Evolutionary conservation across 176 grass and related monocot genomes (phyloP).

Genomic region (Bromus sterilis): DNA sequence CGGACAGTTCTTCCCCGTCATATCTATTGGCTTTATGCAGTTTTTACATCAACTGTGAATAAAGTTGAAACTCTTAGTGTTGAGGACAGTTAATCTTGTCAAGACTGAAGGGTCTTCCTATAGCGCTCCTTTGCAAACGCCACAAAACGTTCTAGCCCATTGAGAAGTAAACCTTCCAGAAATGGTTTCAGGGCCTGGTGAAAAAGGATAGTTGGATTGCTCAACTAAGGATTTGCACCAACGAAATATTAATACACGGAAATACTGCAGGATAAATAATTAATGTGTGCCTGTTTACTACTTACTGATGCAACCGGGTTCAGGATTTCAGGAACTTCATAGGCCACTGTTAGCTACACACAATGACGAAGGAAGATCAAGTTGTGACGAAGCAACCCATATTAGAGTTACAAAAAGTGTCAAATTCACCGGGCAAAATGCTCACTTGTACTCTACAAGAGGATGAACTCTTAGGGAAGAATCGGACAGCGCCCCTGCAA

Average conservation of each 20-base stretch:
- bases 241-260: neutral
- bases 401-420: neutral
- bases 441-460: slow-evolving; percentile 91
- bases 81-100: neutral
- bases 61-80: neutral
- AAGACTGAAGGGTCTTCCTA: slow-evolving; percentile 42
- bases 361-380: neutral
- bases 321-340: slow-evolving; percentile 88
- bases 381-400: neutral
- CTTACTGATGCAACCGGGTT: slow-evolving; percentile 75
- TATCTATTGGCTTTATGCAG: neutral
- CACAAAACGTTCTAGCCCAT: slow-evolving; percentile 64
- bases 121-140: slow-evolving; percentile 49
- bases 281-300: neutral
- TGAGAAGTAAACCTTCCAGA: slow-evolving; percentile 67
- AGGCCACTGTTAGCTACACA: slow-evolving; percentile 81
- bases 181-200: slow-evolving; percentile 86
- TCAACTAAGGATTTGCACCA: neutral
- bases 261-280: neutral
- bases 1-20: neutral
- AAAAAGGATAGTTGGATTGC: slow-evolving; percentile 11
- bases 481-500: slow-evolving; percentile 83
- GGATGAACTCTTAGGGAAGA: slow-evolving; percentile 64
- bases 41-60: neutral
- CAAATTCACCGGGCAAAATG: neutral